Base-by-base conservation (phyloP, 2,329 filamentous ascomycete species). In the Colletotrichum sp. region DNA sequence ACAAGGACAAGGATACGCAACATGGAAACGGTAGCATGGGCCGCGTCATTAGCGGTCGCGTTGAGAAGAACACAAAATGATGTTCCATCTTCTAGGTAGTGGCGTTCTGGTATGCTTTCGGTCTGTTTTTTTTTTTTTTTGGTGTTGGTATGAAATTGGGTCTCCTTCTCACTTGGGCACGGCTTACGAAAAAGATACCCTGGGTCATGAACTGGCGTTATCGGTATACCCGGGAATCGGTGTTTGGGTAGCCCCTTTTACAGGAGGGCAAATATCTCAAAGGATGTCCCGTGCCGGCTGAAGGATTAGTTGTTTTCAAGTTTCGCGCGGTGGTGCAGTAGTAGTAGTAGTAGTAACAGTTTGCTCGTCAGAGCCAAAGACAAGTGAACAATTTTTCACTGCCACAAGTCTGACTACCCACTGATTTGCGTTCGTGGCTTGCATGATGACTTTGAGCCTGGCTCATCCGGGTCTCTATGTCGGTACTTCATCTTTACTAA, bases 1-100 rank as follows among this genome's bases (percentile, higher is more conserved):
- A 82, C 57, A 78, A 79, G 36, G 77, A 78, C 3, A 66, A 36
- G 39, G 39, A 49, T 49, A n/a, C 18, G 39, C 39, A 49, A 49
- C 18, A 49, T 49, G 44, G 44, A 52, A 24, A 52, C n/a, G 44
- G 44, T 13, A 24, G 10, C 44, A 21, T 13, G n/a, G 44, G 44
- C n/a, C 44, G 44, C n/a, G 44, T 52, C 44, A 13, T 52, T 6
- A 9, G n/a, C 44, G 44, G 44, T n/a, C 44, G 44, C 44, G 44
- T 52, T 52, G n/a, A 21, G 57, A 32, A 32, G 57, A 60, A 60
- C 57, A 30, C 44, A 52, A 52, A 52, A 52, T 52, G 44, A 52
- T 21, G n/a, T 52, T 18, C n/a, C 44, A 52, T 52, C 6, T 21
- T 24, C 44, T 52, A 52, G 44, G 44, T 24, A 52, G n/a, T 21